Evolutionary conservation across 2,329 filamentous ascomycete species (phyloP).

Genomic region (Akanthomyces lecanii): DNA sequence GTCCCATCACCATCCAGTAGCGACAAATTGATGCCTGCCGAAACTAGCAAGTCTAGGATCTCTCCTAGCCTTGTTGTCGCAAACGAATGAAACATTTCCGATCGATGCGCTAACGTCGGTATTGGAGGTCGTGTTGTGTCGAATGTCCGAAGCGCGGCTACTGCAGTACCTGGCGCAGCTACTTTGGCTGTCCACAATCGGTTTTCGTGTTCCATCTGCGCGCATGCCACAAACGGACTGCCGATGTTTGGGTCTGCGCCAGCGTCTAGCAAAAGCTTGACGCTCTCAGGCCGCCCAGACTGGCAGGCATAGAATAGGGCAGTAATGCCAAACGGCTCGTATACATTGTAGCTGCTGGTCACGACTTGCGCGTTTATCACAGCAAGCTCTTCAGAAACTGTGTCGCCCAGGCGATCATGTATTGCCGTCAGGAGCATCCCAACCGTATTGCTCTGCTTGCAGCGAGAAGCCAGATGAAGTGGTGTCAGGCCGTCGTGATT

Average conservation of each 20-base stretch:
- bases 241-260: conserved; percentile 21
- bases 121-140: conserved; percentile 4
- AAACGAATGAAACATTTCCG: neutral
- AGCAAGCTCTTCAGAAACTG: neutral
- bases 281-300: conserved; percentile 26
- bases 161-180: neutral
- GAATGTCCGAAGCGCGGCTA: neutral
- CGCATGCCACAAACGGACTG: conserved; percentile 21
- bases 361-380: conserved; percentile 2
- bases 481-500: conserved; percentile 34
- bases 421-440: conserved; percentile 25
- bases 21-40: neutral
- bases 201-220: conserved; percentile 20
- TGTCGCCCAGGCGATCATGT: neutral
- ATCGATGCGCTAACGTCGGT: neutral
- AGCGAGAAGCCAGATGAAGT: conserved; percentile 37
- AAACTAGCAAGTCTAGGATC: conserved; percentile 6
- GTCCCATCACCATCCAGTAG: neutral
- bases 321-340: conserved; percentile 3
- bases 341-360: neutral
- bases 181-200: neutral
- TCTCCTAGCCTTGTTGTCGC: conserved; percentile 3
- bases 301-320: conserved; percentile 27
- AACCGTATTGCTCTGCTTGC: conserved; percentile 31
- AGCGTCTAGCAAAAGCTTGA: conserved; percentile 25